phyloP scores from a whole-genome alignment of 2,329 filamentous ascomycete species.

The Thyridium curvatum region DNA sequence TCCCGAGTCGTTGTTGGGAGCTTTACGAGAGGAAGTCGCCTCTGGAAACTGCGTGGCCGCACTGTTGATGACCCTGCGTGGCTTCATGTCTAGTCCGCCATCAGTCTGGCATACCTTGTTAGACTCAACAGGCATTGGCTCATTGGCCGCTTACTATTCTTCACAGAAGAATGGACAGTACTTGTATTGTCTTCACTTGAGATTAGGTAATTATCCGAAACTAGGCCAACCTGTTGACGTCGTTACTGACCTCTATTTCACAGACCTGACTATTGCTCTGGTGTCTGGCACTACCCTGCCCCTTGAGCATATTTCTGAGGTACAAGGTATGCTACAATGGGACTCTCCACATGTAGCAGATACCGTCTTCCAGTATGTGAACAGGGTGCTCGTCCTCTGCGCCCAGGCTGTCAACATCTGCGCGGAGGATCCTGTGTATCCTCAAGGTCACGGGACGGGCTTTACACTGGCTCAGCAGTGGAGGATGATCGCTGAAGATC shows the following conservation, averaged over 20 bases:
- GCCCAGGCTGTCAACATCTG: slow-evolving; percentile 26
- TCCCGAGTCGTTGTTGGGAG: too few species aligned
- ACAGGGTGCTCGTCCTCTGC: slow-evolving; percentile 22
- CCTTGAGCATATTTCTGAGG: too few species aligned
- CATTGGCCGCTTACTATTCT: background rate
- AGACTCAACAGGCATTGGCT: background rate
- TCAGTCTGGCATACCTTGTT: background rate
- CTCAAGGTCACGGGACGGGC: background rate
- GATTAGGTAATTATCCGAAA: slow-evolving; percentile 18
- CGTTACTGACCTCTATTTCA: too few species aligned
- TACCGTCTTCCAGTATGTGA: slow-evolving; percentile 10
- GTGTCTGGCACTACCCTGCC: too few species aligned
- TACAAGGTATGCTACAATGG: background rate
- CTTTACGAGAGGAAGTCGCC: too few species aligned
- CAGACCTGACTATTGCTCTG: too few species aligned
- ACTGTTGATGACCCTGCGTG: background rate
- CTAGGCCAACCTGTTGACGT: too few species aligned
- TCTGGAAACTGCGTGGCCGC: background rate
- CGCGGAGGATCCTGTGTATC: slow-evolving; percentile 4
- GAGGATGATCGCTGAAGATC: slow-evolving; percentile 21
- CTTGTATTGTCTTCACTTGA: slow-evolving; percentile 2
- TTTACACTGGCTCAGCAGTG: slow-evolving; percentile 17
- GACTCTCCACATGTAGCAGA: slow-evolving; percentile 8
- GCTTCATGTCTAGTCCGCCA: background rate
- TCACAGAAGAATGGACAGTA: too few species aligned